Conservation (phyloP, 345 rosid genomes). For the Trapa bicornis region DNA sequence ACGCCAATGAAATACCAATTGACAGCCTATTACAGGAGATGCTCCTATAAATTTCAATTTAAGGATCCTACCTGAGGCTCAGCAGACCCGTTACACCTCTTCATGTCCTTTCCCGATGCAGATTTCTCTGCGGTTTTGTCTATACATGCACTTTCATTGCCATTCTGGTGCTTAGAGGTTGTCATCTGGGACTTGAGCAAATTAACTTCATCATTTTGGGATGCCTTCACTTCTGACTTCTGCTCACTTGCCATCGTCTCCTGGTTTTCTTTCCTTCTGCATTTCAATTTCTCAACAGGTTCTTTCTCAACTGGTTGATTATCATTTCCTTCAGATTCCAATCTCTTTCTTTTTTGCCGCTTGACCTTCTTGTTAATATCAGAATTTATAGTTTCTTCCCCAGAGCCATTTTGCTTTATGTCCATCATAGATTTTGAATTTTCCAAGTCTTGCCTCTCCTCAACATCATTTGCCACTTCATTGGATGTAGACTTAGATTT, state of each 20-base stretch:
- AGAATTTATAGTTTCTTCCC: constrained; percentile 10
- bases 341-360: constrained; percentile 70
- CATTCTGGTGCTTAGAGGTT: constrained; percentile 19
- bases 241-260: constrained; percentile 14
- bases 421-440: constrained; percentile 5
- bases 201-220: constrained; percentile 14
- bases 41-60: not conserved
- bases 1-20: not conserved
- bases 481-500: constrained; percentile 18
- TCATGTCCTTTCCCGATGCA: constrained; percentile 20
- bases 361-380: constrained; percentile 20
- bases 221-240: constrained; percentile 9
- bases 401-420: constrained; percentile 9
- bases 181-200: constrained; percentile 10
- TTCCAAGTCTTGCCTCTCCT: constrained; percentile 7
- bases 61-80: constrained; percentile 33
- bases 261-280: constrained; percentile 33
- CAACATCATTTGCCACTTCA: constrained; percentile 10
- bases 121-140: constrained; percentile 32
- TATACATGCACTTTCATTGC: constrained; percentile 20
- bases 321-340: constrained; percentile 33
- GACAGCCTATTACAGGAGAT: not conserved
- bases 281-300: constrained; percentile 37
- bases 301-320: constrained; percentile 16
- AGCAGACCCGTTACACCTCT: constrained; percentile 37